Percentiles rank a stretch among this genome's conserved stretches.
phyloP scores from a whole-genome alignment of 768 basidiomycete genomes.

The Xerocomellus amylosporus region DNA sequence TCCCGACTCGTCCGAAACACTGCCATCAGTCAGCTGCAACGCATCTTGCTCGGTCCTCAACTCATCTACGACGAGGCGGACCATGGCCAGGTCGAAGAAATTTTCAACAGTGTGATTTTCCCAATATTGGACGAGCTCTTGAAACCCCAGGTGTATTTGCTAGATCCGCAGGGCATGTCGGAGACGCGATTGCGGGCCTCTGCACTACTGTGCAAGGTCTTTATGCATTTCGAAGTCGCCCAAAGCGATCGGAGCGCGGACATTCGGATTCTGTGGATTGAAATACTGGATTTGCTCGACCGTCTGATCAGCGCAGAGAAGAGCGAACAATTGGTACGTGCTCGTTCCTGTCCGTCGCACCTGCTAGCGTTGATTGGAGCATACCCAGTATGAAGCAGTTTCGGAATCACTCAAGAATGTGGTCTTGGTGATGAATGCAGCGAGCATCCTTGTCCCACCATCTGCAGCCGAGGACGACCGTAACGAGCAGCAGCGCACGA shows the following conservation, averaged over 20 bases:
- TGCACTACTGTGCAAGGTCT: slow-evolving; percentile 90
- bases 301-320: slow-evolving; percentile 84
- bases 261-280: slow-evolving; percentile 79
- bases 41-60: slow-evolving; percentile 77
- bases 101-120: slow-evolving; percentile 88
- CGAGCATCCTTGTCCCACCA: slow-evolving; percentile 71
- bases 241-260: slow-evolving; percentile 59
- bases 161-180: slow-evolving; percentile 84
- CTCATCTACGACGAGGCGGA: slow-evolving; percentile 57
- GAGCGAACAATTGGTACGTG: slow-evolving; percentile 74
- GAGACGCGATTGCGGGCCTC: slow-evolving; percentile 88
- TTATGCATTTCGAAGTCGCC: slow-evolving; percentile 88
- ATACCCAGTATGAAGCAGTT: slow-evolving; percentile 80
- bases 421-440: slow-evolving; percentile 92
- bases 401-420: slow-evolving; percentile 98
- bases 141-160: slow-evolving; percentile 72
- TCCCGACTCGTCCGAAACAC: slow-evolving; percentile 81
- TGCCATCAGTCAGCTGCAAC: slow-evolving; percentile 78
- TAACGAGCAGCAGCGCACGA: slow-evolving; percentile 57
- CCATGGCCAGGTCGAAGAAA: slow-evolving; percentile 65
- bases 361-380: slow-evolving; percentile 3
- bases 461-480: slow-evolving; percentile 43
- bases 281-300: slow-evolving; percentile 85
- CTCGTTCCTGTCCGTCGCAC: neutral
- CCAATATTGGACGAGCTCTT: slow-evolving; percentile 90